Base-by-base conservation (phyloP, 176 grass and related monocot genomes). In the Raddia guianensis region DNA sequence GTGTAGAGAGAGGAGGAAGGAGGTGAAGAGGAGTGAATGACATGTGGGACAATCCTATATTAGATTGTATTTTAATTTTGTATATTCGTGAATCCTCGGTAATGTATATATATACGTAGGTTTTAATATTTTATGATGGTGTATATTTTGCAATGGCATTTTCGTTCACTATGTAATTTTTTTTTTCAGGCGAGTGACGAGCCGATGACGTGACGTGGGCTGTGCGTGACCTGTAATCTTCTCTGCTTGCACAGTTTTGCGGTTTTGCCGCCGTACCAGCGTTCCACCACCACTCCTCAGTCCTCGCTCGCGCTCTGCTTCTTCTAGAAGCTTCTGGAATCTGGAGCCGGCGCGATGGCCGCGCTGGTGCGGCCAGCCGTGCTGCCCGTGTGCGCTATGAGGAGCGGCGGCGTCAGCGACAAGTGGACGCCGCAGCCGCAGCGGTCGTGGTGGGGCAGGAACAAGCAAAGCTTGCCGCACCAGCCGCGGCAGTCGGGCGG, bases 321-420 rank as follows among this genome's bases (percentile, higher is more conserved):
- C 70, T 55, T 18, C 66, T 15, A 9, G 78, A 82, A 87, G 68
- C 75, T 86, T 20, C 59, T 55, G 78, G 71, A 79, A 67, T 75
- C 75, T 49, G 50, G 87, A 14, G 73, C 64, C 72, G 27, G 75
- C 73, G 74, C 77, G 77, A 92, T 83, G 84, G 67, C 68, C 77
- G 64, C 80, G 82, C 79, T 87, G 68, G 78, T 85, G 58, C 77
- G 69, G 12, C 84, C 78, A 19, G 68, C 79, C 18, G 78, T 83
- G 60, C 76, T 87, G 75, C 68, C 76, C 42, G 71, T 87, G 49
- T 86, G 82, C 85, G 85, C 79, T 64, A 75, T 80, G 78, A 84
- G 66, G 34, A 42, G 73, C 87, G 55, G 66, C 83, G 35, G 40
- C 48, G 56, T 49, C 40, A 78, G 67, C 56, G 85, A 80, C 46